Evolutionary conservation across 768 basidiomycete species (phyloP), one percentile per base, ranked within the genome.

Genomic region (Russula vinacea): DNA sequence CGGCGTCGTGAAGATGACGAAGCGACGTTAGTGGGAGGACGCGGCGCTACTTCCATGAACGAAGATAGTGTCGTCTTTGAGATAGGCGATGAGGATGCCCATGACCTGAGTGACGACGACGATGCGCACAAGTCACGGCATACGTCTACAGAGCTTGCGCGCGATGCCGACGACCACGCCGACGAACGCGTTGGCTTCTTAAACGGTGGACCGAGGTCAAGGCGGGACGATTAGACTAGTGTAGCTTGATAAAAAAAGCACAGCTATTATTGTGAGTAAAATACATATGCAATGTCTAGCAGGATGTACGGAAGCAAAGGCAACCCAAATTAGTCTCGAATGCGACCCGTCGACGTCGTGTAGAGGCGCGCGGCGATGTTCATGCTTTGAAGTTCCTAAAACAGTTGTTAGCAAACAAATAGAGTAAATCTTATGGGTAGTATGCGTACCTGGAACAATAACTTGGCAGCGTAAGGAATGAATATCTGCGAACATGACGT

Each of bases 391-490:
- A 96, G 76, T 81, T 97, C 93, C 88, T 92, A 70, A 35, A 58
- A 67, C 44, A 56, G 59, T 40, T 13, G 35, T 65, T 51, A 54
- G 45, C 45, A 26, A 45, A 29, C 35, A 66, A 32, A 29, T 47
- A 16, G n/a, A 3, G 1, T 57, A 33, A 33, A 42, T 22, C 44
- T 35, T 49, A 22, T 5, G 26, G 26, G 54, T 50, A 22, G 16
- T 50, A 47, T 42, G 74, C 80, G 49, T 71, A 87, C 93, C 85
- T 97, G 95, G 88, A 97, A 94, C 51, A 98, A 81, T 60, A 97
- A 76, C 75, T 98, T 97, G 22, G 96, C 96, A 13, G 97, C 96
- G 73, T 99, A 99, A 32, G 97, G 95, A 74, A 96, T 92, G 70
- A 92, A 90, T 7, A 92, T 74, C 69, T 94, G 94, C 56, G 92